Evolutionary conservation across 768 basidiomycete species (phyloP), one percentile per base, ranked within the genome.

Genomic region (Lentinula detonsa): DNA sequence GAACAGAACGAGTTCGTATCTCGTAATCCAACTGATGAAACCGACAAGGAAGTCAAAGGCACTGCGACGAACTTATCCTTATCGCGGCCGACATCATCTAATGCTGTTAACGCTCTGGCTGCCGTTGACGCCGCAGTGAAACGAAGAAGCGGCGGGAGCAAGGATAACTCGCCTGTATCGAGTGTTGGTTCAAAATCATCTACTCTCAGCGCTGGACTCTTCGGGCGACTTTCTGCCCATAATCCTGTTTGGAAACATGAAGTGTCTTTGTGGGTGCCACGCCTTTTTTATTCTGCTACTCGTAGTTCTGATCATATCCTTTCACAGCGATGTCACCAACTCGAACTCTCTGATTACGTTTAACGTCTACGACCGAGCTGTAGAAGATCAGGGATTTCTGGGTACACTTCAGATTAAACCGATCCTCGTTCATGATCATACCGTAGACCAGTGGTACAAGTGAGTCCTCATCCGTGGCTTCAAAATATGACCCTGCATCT

Each of bases 171-270:
- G 0, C 78, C 83, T 11, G 71, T 76, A 4, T 76, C 76, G 16
- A 76, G 76, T n/a, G 53, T 71, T 23, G 71, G 78, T n/a, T 75
- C 79, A n/a, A 67, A 60, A 45, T 77, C 73, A 65, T 74, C 75
- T 13, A 70, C 71, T 33, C 65, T 70, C 35, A 63, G 72, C 23
- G 79, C 78, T 53, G 73, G 78, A 5, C 80, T 90, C 57, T 88
- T 91, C 67, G 82, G 84, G 62, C 80, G 85, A 55, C 72, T 85
- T 40, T 87, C 86, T 18, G 81, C 91, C 60, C 83, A 92, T 69
- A 98, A 94, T 77, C 96, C 97, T 10, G 88, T 95, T 21, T 99
- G 97, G 97, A 99, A 99, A 76, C 96, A 98, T 72, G 91, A 98
- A 72, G 97, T 98, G 37, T 88, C 92, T 48, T 99, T 99, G 96